Conservation (phyloP, 1,284 basidiomycete species). For the Earliella scabrosa region DNA sequence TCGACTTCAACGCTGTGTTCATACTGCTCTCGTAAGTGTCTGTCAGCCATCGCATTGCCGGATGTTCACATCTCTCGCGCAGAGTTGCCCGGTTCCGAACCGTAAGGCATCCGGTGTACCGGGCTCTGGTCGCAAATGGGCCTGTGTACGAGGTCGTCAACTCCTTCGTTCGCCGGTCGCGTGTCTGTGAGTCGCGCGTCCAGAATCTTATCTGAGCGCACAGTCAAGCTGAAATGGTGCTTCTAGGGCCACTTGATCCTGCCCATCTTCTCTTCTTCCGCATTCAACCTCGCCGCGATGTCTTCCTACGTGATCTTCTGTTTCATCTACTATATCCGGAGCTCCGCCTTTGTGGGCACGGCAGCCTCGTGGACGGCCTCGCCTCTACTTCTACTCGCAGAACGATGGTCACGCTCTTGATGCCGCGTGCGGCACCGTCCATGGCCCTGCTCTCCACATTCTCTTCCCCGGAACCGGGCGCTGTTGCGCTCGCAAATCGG, state of each 20-base stretch:
- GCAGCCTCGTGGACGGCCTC: slow-evolving; percentile 62
- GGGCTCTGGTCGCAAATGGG: slow-evolving; percentile 76
- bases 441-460: slow-evolving; percentile 73
- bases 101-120: slow-evolving; percentile 66
- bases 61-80: slow-evolving; percentile 17
- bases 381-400: slow-evolving; percentile 82
- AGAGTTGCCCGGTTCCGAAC: slow-evolving; percentile 74
- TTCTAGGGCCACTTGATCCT: slow-evolving; percentile 80
- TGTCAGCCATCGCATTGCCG: too few relatives aligned
- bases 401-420: slow-evolving; percentile 74
- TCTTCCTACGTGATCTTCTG: slow-evolving; percentile 82
- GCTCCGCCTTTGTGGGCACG: slow-evolving; percentile 61
- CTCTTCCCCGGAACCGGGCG: slow-evolving; percentile 51
- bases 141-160: slow-evolving; percentile 79
- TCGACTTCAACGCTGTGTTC: slow-evolving; percentile 83
- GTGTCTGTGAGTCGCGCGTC: slow-evolving; percentile 68
- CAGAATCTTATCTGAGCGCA: slow-evolving; percentile 6
- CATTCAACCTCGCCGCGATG: slow-evolving; percentile 73
- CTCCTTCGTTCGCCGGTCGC: slow-evolving; percentile 81
- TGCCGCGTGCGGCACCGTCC: slow-evolving; percentile 79
- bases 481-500: slow-evolving; percentile 50
- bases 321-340: slow-evolving; percentile 79
- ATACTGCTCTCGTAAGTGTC: slow-evolving; percentile 78
- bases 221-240: too few relatives aligned
- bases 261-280: slow-evolving; percentile 79